Percentiles rank a stretch among this genome's conserved stretches.
These are phyloP conservation scores for Cladosporium sp. DNA, from an alignment of 2,329 filamentous ascomycete genomes.

Conservation along the genomic window DNA sequence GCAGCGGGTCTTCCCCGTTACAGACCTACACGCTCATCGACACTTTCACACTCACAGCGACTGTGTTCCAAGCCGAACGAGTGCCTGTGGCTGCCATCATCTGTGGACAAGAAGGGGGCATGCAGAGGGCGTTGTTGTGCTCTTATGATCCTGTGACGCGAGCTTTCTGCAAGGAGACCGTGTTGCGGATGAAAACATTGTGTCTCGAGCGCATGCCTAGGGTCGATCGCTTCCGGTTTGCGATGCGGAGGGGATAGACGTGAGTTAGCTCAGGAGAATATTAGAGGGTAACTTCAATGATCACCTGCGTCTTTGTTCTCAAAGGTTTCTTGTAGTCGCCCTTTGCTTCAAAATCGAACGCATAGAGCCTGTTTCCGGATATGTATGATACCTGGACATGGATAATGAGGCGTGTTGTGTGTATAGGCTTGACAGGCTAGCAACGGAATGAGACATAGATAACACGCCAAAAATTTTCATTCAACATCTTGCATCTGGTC, in stretches of 20 bases:
- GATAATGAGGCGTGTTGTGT: too few relatives aligned
- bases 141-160: slow-evolving; percentile 43
- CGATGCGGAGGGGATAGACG: not conserved
- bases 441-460: too few relatives aligned
- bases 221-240: slow-evolving; percentile 31
- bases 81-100: slow-evolving; percentile 42
- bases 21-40: slow-evolving; percentile 39
- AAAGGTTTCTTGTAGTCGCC: too few relatives aligned
- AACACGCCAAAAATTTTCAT: too few relatives aligned
- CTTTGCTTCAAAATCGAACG: too few relatives aligned
- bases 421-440: too few relatives aligned
- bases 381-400: too few relatives aligned
- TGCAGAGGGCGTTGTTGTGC: slow-evolving; percentile 44
- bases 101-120: slow-evolving; percentile 43
- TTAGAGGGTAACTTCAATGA: too few relatives aligned
- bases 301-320: too few relatives aligned
- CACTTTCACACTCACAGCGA: slow-evolving; percentile 42
- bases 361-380: too few relatives aligned
- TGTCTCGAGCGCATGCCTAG: slow-evolving; percentile 34
- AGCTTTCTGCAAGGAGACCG: slow-evolving; percentile 42
- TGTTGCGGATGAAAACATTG: slow-evolving; percentile 40
- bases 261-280: too few relatives aligned
- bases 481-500: too few relatives aligned
- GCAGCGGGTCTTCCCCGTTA: not conserved
- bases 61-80: slow-evolving; percentile 36